A percentile compares a stretch with the other conserved stretches of the same genome.
Evolutionary conservation across 2,329 filamentous ascomycete species (phyloP).

Genomic region (Fusarium succisae): DNA sequence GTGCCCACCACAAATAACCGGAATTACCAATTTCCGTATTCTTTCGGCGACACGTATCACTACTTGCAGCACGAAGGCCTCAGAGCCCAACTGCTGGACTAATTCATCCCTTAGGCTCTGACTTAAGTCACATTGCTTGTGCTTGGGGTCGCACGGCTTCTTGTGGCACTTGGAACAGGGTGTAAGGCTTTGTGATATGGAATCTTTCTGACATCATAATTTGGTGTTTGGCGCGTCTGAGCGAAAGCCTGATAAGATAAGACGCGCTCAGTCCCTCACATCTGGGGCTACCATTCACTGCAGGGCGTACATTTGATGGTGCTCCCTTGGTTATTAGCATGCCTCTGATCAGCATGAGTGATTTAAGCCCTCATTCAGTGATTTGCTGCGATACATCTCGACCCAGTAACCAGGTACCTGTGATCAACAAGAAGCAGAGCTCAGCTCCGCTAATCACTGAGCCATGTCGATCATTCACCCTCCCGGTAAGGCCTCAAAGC

Average conservation of each 20-base stretch:
- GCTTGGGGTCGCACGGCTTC: neutral
- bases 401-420: neutral
- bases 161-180: neutral
- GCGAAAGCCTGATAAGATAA: neutral
- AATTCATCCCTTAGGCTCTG: neutral
- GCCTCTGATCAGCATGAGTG: neutral
- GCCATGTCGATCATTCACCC: neutral
- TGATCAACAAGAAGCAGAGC: neutral
- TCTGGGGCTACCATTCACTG: neutral
- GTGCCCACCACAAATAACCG: neutral
- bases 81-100: neutral
- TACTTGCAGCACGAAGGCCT: neutral
- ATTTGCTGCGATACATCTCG: neutral
- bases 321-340: neutral
- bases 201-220: neutral
- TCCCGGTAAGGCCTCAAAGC: neutral
- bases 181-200: neutral
- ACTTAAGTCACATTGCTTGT: neutral
- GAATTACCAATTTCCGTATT: neutral
- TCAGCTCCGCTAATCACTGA: neutral
- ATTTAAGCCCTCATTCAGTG: neutral
- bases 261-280: neutral
- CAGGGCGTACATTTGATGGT: neutral
- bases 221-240: neutral
- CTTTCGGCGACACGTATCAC: neutral